Percentiles rank a stretch among this genome's conserved stretches.
Conservation (phyloP, 306 rosid genomes). For the Prunus mongolica region DNA sequence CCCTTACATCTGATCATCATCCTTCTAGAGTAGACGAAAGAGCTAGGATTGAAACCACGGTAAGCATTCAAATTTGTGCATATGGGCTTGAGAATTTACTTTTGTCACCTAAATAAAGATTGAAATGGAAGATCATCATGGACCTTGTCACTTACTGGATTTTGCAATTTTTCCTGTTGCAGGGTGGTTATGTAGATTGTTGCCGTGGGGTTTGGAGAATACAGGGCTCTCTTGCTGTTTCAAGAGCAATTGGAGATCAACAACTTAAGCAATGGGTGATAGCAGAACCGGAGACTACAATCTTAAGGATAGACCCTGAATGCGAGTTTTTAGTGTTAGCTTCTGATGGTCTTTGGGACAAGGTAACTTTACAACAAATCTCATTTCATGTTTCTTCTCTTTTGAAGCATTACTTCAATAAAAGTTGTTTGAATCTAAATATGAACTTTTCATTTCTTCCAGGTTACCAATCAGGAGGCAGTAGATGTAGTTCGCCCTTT, state of each 20-base stretch:
- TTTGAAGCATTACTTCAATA: background rate
- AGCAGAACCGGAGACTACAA: constrained; percentile 48
- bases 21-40: constrained; percentile 39
- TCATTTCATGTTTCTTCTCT: background rate
- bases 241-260: constrained; percentile 47
- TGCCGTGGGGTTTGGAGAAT: constrained; percentile 48
- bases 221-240: constrained; percentile 52
- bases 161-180: background rate
- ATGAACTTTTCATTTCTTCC: background rate
- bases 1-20: constrained; percentile 46
- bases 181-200: constrained; percentile 54
- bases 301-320: constrained; percentile 24
- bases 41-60: constrained; percentile 37
- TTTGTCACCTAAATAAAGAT: background rate
- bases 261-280: constrained; percentile 50
- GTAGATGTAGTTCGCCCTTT: constrained; percentile 42
- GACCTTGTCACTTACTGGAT: background rate
- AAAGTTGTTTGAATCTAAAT: background rate
- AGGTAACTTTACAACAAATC: constrained; percentile 24
- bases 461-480: constrained; percentile 50
- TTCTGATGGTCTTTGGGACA: constrained; percentile 61
- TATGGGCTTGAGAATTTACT: background rate
- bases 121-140: background rate
- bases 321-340: constrained; percentile 52
- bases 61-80: constrained; percentile 6